Evolutionary conservation across 148 eudicot genomes (phyloP).

Genomic region (Oxyria digyna): DNA sequence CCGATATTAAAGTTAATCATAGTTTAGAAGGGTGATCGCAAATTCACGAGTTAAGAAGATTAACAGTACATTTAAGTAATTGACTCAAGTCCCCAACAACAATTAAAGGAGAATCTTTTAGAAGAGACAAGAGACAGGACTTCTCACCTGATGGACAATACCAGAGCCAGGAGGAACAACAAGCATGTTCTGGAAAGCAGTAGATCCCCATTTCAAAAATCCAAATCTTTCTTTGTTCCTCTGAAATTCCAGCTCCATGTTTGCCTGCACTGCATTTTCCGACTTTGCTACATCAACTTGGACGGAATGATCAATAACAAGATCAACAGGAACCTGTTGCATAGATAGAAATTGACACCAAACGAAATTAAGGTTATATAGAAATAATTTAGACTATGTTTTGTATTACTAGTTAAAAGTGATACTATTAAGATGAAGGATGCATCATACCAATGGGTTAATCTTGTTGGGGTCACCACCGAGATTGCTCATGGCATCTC

Average conservation of each 20-base stretch:
- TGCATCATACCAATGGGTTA: slow-evolving; percentile 63
- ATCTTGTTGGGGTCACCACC: slow-evolving; percentile 77
- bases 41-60: not conserved
- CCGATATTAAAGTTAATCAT: not conserved
- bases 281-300: slow-evolving; percentile 85
- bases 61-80: not conserved
- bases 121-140: not conserved
- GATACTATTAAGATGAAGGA: not conserved
- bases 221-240: slow-evolving; percentile 86
- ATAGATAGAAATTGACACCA: not conserved
- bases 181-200: slow-evolving; percentile 91
- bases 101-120: not conserved
- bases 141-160: slow-evolving; percentile 85
- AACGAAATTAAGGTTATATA: not conserved
- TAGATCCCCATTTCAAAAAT: slow-evolving; percentile 93
- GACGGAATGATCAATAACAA: slow-evolving; percentile 92
- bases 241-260: slow-evolving; percentile 74
- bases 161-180: slow-evolving; percentile 99
- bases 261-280: slow-evolving; percentile 67
- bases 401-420: not conserved
- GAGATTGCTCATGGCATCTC: slow-evolving; percentile 83
- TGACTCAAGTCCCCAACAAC: not conserved
- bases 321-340: slow-evolving; percentile 83
- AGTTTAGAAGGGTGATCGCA: not conserved
- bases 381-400: not conserved